Conservation (phyloP, 176 grass and related monocot genomes). For the Eleusine coracana region DNA sequence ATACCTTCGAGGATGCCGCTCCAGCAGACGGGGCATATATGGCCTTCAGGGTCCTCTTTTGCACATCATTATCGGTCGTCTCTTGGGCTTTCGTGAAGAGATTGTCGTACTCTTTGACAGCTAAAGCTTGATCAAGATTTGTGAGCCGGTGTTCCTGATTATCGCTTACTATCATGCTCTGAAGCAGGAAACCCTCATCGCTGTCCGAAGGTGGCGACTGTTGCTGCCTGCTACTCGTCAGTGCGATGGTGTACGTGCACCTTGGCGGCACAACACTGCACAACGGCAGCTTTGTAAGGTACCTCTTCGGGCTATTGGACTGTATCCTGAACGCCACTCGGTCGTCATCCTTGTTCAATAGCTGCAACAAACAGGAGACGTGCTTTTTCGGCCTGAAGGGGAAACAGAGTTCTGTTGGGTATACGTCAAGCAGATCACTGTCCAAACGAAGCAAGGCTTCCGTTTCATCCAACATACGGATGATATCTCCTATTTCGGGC, state of each 20-base stretch:
- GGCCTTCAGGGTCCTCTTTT: background rate
- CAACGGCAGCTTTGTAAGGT: background rate
- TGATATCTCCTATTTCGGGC: background rate
- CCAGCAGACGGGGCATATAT: background rate
- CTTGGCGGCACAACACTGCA: background rate
- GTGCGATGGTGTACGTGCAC: background rate
- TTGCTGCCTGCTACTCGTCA: background rate
- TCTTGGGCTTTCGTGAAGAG: background rate
- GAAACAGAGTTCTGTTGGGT: background rate
- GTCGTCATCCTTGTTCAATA: background rate
- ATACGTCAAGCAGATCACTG: background rate
- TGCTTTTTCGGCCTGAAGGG: background rate
- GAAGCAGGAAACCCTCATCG: background rate
- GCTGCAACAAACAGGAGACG: background rate
- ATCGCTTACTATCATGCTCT: background rate
- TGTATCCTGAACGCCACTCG: background rate
- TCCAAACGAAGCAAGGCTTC: background rate
- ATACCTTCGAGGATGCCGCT: background rate
- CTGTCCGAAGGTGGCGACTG: background rate
- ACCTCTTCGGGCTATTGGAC: background rate
- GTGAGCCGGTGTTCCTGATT: background rate
- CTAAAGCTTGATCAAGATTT: background rate
- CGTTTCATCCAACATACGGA: background rate
- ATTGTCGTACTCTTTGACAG: background rate
- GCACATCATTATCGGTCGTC: background rate